A percentile compares a stretch with the other conserved stretches of the same genome.
These are phyloP conservation scores for Aspergillus avenaceus DNA, from an alignment of 495 filamentous ascomycete genomes.

Conservation along the genomic window DNA sequence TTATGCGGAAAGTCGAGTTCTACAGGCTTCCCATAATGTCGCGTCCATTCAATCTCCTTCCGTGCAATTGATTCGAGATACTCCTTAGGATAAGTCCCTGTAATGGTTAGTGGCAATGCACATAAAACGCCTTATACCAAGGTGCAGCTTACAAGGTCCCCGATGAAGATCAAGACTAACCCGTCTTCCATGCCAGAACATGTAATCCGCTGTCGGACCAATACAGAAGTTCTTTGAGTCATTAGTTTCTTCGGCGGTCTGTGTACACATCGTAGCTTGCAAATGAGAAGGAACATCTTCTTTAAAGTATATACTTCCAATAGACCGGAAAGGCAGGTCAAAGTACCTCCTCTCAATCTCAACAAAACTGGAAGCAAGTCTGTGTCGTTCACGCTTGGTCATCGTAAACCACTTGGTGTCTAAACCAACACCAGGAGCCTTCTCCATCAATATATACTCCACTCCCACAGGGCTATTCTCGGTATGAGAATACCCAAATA, in stretches of 20 bases:
- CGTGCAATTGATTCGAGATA: slow-evolving; percentile 1
- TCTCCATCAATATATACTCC: slow-evolving; percentile 27
- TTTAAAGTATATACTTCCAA: slow-evolving; percentile 29
- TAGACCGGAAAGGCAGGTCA: slow-evolving; percentile 18
- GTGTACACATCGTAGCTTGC: slow-evolving; percentile 2
- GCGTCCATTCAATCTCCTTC: slow-evolving; percentile 20
- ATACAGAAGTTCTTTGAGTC: slow-evolving; percentile 19
- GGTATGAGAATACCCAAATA: slow-evolving; percentile 14
- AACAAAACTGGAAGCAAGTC: slow-evolving; percentile 16
- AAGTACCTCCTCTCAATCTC: slow-evolving; percentile 24
- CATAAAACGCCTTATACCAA: not conserved
- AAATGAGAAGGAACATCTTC: slow-evolving; percentile 15
- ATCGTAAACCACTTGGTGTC: slow-evolving; percentile 16
- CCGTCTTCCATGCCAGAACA: slow-evolving; percentile 21
- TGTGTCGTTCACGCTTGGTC: slow-evolving; percentile 6
- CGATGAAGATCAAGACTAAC: slow-evolving; percentile 5
- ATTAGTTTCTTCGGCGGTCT: not conserved
- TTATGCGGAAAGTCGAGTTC: slow-evolving; percentile 21
- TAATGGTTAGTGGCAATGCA: not conserved
- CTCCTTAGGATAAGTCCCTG: not conserved
- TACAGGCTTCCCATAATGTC: slow-evolving; percentile 11
- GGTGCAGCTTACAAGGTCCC: not conserved
- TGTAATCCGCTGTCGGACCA: slow-evolving; percentile 20
- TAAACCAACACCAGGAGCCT: slow-evolving; percentile 8
- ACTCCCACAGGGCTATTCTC: slow-evolving; percentile 16